phyloP scores from a whole-genome alignment of 2,329 filamentous ascomycete species.

The Fusarium nodosum region DNA sequence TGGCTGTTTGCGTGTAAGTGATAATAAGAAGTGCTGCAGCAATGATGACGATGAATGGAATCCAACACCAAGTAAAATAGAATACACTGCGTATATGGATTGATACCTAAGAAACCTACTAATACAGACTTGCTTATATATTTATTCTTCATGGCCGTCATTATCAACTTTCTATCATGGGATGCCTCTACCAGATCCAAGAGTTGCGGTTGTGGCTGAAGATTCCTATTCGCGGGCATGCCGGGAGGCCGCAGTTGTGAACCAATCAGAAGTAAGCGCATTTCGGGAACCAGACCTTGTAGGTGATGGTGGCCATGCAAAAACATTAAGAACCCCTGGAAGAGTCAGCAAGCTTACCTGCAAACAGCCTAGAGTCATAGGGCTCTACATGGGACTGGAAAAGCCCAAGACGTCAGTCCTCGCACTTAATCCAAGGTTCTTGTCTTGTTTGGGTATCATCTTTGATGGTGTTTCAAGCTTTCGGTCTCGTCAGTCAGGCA shows the following conservation, averaged over 20 bases:
- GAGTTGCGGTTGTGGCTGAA: slow-evolving; percentile 46
- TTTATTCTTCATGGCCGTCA: slow-evolving; percentile 13
- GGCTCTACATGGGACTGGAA: slow-evolving; percentile 16
- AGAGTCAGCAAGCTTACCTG: slow-evolving; percentile 42
- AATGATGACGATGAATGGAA: background rate
- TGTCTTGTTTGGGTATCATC: slow-evolving; percentile 32
- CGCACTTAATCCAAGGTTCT: slow-evolving; percentile 29
- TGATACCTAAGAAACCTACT: slow-evolving; percentile 5
- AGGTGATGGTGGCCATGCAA: slow-evolving; percentile 46
- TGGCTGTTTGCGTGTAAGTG: slow-evolving; percentile 34
- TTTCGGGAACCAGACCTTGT: slow-evolving; percentile 3
- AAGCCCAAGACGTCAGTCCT: slow-evolving; percentile 16
- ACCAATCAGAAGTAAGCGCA: slow-evolving; percentile 34
- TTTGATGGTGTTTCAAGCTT: slow-evolving; percentile 18
- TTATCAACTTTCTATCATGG: slow-evolving; percentile 8
- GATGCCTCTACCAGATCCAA: slow-evolving; percentile 40
- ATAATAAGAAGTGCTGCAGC: slow-evolving; percentile 2
- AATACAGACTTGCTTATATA: slow-evolving; percentile 24
- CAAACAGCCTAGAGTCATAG: slow-evolving; percentile 37
- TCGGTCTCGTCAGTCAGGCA: background rate
- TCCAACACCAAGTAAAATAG: slow-evolving; percentile 1
- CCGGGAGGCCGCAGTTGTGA: slow-evolving; percentile 47
- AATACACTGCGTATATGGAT: slow-evolving; percentile 13
- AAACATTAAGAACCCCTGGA: slow-evolving; percentile 3
- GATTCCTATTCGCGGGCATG: slow-evolving; percentile 42